Base-by-base conservation (phyloP, 2,329 filamentous ascomycete species). In the Aspergillus felis region DNA sequence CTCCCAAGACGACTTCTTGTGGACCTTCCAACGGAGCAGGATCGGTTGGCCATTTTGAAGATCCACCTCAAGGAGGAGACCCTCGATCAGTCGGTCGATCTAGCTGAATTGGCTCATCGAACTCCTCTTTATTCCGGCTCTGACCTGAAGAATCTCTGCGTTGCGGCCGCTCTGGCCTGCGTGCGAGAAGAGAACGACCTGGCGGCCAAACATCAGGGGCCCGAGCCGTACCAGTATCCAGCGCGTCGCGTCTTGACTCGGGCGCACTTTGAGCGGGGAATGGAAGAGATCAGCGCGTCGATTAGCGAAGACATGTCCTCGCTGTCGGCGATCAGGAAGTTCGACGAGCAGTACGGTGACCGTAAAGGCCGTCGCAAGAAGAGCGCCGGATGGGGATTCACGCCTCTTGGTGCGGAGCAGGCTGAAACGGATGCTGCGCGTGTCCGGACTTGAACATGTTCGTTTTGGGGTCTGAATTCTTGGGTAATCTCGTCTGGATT, bases 331-430 rank as follows among this genome's bases (percentile, higher is more conserved):
- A 96, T 99, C 67, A 84, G 91, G 66, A 95, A 95, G 76, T 99
- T 97, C 69, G 94, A 99, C 71, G 91, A 96, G 76, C 89, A 93
- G 72, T 99, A 92, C 72, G 93, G 94, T 27, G 92, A 96, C 70
- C 84, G 88, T 38, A 88, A 85, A 68, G 84, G 83, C 1, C 83
- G 84, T 64, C 83, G 84, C 69, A 85, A 84, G 70, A 86, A 84
- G 73, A 85, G 73, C 27, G 64, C 72, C 9, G 76, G 77, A 0
- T 82, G 79, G 72, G 82, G 82, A 3, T 84, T 84, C 65, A 71
- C 68, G 50, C 71, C 73, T 22, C 74, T 74, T 2, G 64, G 61
- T 22, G 67, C 69, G 22, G 67, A 71, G 8, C 70, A 74, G 29
- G 58, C 67, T 47, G 65, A 58, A 24, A 56, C 67, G 20, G 75